Evolutionary conservation across 2,329 filamentous ascomycete species (phyloP), one percentile per base, ranked within the genome.

Genomic region (Hypoxylon sp.): DNA sequence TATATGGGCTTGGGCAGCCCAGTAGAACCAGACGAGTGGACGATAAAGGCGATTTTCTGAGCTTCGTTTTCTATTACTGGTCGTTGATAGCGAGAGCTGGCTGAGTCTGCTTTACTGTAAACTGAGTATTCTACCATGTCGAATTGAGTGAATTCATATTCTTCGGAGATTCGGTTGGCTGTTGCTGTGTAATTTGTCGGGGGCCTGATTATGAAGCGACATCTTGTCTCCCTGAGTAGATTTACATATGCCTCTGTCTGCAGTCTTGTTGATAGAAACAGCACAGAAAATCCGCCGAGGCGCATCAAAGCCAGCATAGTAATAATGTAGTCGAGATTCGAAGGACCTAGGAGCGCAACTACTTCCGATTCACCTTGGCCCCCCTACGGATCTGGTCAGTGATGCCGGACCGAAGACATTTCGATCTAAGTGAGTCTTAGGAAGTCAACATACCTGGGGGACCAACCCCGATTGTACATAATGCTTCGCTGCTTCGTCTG

Each of bases 1-100:
- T 81, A 85, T 58, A 89, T 87, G 0, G 86, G 86, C 64, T 88
- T 88, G 0, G 86, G 86, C 10, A 88, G 79, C 0, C 86, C 86
- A 1, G 87, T 88, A 0, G 82, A 85, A 2, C 86, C 86, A 6
- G 78, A 80, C 0, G 79, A 80, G 71, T 81, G 79, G 13, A 81
- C 73, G 19, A 80, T 74, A 21, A 73, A 62, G 3, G 71, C 71
- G 7, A 72, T 60, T 15, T 69, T 67, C 29, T 69, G 66, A 2
- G 48, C 59, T 51, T 74, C 72, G 44, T 69, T 42, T 24, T 70
- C 64, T 32, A 68, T 59, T 1, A 50, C 62, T 8, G 47, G 47
- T 15, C 72, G 64, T 32, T 62, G 21, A 47, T 73, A 74, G 11
- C 35, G 62, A 5, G 37, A 42, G 6, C 29, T 10, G 13, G 32